Percentiles rank a stretch among this genome's conserved stretches.
Evolutionary conservation across 176 grass and related monocot species (phyloP).

Genomic region (Oryza coarctata): DNA sequence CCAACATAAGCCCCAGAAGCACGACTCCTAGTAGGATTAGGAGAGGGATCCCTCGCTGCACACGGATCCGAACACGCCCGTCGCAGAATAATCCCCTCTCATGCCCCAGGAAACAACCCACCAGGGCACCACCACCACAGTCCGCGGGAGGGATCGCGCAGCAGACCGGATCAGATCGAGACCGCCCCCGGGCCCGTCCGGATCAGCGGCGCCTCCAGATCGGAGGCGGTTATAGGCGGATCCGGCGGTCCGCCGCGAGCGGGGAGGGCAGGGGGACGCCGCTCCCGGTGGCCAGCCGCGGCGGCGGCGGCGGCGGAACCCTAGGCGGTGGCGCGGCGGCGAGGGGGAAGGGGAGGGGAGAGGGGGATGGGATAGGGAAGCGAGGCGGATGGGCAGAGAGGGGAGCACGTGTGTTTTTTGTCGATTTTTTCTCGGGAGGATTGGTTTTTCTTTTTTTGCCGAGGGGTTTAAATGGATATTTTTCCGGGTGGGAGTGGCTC

Average conservation of each 20-base stretch:
- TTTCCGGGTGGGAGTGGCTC: not conserved
- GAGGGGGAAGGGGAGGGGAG: not conserved
- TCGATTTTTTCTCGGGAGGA: not conserved
- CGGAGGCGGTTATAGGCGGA: not conserved
- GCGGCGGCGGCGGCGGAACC: not conserved
- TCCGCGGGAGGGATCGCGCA: not conserved
- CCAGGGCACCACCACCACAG: not conserved
- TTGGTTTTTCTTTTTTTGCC: not conserved
- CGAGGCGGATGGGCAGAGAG: not conserved
- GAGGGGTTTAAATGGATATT: not conserved
- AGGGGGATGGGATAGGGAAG: not conserved
- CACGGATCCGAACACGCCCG: constrained; percentile 13
- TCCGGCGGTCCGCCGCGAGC: constrained; percentile 28
- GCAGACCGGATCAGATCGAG: constrained; percentile 11
- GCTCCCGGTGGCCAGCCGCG: not conserved
- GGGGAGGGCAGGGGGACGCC: not conserved
- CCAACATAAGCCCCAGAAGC: not conserved
- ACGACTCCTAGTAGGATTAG: constrained; percentile 10
- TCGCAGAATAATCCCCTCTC: not conserved
- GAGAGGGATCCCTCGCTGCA: not conserved
- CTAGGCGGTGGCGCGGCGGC: not conserved
- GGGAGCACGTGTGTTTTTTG: not conserved
- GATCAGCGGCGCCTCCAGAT: constrained; percentile 20
- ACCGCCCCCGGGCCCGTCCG: not conserved
- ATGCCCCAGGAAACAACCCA: not conserved